Conservation (phyloP, 306 rosid genomes). For the Sechiopsis laciniata region DNA sequence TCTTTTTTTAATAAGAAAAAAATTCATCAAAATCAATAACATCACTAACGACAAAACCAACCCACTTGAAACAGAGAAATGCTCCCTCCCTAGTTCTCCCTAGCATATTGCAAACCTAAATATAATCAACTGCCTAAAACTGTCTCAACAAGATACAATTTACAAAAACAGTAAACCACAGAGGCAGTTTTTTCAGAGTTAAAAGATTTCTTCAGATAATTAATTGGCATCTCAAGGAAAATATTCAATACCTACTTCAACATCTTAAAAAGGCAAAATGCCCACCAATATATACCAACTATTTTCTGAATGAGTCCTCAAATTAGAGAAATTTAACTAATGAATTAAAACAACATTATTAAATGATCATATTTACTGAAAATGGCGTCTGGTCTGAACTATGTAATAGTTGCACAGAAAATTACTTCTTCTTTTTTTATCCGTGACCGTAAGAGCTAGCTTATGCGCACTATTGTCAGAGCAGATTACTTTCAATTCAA, state of each 20-base stretch:
- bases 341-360: too few species aligned
- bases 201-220: too few species aligned
- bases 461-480: neutral
- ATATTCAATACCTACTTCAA: slow-evolving; percentile 1
- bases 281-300: neutral
- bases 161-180: neutral
- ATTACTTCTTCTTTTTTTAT: too few species aligned
- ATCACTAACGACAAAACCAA: neutral
- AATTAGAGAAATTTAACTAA: neutral
- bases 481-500: slow-evolving; percentile 9
- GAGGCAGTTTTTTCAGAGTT: too few species aligned
- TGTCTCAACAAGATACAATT: neutral
- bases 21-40: neutral
- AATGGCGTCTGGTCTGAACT: too few species aligned
- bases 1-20: too few species aligned
- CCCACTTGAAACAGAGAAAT: neutral
- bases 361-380: too few species aligned
- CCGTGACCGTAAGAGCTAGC: too few species aligned
- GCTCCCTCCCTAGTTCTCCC: slow-evolving; percentile 8
- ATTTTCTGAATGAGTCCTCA: neutral
- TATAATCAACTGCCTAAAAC: too few species aligned
- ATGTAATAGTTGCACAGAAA: too few species aligned
- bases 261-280: neutral
- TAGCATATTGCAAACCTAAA: neutral
- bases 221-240: neutral